phyloP scores from a whole-genome alignment of 2,329 filamentous ascomycete genomes.

The Beauveria brongniartii region DNA sequence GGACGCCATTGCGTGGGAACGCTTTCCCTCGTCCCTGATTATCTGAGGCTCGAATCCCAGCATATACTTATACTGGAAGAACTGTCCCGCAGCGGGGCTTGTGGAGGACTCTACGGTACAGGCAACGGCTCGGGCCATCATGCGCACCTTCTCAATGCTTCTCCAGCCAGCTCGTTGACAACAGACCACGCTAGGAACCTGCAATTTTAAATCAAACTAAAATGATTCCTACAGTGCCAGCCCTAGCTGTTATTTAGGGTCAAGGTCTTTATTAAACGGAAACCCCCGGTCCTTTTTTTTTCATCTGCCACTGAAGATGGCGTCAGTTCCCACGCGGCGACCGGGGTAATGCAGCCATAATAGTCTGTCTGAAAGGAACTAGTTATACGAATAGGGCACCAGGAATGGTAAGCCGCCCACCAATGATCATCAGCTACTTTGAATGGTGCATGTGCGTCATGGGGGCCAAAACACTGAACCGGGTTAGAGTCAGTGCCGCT shows the following conservation, averaged over 20 bases:
- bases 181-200: not conserved
- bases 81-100: constrained; percentile 1
- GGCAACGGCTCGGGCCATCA: not conserved
- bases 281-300: not conserved
- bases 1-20: not conserved
- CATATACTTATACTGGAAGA: not conserved
- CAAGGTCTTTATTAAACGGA: not conserved
- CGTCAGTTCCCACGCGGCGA: not conserved
- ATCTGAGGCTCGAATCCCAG: not conserved
- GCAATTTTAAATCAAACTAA: not conserved
- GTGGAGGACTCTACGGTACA: constrained; percentile 2
- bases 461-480: not conserved
- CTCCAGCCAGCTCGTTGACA: not conserved
- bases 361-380: not conserved
- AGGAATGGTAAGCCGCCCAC: not conserved
- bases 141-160: not conserved
- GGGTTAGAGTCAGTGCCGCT: not conserved
- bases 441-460: not conserved
- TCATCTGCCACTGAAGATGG: not conserved
- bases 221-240: not conserved
- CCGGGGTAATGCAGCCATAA: not conserved
- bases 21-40: not conserved
- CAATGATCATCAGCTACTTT: not conserved
- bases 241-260: no score
- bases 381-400: not conserved